These are phyloP conservation scores for Candida insectalens DNA, from an alignment of 805 yeast genomes.

Conservation along the genomic window DNA sequence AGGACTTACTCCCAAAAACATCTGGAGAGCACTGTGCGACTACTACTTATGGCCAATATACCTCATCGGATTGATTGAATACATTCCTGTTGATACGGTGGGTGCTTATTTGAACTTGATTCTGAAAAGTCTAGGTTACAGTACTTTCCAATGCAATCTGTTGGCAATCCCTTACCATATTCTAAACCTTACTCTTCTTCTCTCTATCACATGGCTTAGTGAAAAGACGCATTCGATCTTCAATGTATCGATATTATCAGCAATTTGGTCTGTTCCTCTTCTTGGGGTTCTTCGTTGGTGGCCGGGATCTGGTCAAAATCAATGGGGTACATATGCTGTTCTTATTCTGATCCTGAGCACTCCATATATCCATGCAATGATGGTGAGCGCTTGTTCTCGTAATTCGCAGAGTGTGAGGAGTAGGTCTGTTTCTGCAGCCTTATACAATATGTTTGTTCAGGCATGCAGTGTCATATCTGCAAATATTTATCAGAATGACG, in stretches of 20 bases:
- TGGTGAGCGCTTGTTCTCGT: conserved; percentile 23
- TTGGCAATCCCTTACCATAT: conserved; percentile 38
- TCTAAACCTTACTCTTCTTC: conserved; percentile 23
- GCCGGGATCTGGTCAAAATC: conserved; percentile 15
- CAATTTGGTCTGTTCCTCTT: conserved; percentile 8
- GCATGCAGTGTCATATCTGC: conserved; percentile 18
- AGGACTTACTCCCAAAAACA: conserved; percentile 27
- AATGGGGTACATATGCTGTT: conserved; percentile 11
- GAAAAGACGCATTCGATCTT: conserved; percentile 25
- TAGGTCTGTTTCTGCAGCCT: conserved; percentile 23
- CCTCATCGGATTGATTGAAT: conserved; percentile 28
- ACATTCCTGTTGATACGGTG: conserved; percentile 26
- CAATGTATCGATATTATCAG: conserved; percentile 6
- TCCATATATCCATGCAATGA: conserved; percentile 31
- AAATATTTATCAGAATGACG: conserved; percentile 21
- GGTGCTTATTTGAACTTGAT: conserved; percentile 34
- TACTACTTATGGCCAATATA: conserved; percentile 44
- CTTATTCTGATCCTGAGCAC: conserved; percentile 22
- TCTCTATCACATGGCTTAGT: conserved; percentile 22
- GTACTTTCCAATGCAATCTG: conserved; percentile 38
- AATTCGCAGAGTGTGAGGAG: conserved; percentile 20
- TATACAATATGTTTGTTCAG: conserved; percentile 22
- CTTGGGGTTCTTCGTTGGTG: conserved; percentile 18
- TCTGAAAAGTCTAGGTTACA: conserved; percentile 37
- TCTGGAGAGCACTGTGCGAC: conserved; percentile 27